A percentile compares a stretch with the other conserved stretches of the same genome.
Evolutionary conservation across 2,329 filamentous ascomycete genomes (phyloP).

Genomic region (Clonostachys byssicola): DNA sequence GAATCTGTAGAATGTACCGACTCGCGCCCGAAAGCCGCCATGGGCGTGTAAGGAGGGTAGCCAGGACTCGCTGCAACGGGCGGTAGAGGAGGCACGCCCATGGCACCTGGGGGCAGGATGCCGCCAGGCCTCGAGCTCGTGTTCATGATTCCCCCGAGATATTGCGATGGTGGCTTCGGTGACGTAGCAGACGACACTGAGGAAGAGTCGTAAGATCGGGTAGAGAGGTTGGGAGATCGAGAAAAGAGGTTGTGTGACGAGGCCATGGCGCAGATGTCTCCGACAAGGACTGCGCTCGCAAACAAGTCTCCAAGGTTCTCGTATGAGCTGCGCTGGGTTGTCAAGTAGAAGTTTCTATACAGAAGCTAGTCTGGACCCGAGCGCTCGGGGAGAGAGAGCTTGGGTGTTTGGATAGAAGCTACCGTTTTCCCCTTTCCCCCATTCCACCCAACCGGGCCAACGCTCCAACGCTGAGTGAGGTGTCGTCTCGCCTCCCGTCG

Average conservation of each 20-base stretch:
- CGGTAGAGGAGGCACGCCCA: constrained; percentile 47
- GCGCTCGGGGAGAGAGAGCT: not conserved
- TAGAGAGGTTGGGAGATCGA: constrained; percentile 58
- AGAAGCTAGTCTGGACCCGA: too few species aligned
- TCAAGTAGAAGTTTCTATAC: too few species aligned
- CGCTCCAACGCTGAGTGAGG: not conserved
- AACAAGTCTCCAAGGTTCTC: too few species aligned
- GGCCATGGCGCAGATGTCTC: constrained; percentile 33
- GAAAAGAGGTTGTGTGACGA: constrained; percentile 50
- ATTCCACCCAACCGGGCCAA: too few species aligned
- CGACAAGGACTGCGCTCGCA: not conserved
- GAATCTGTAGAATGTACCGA: constrained; percentile 58
- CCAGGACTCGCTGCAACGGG: constrained; percentile 38
- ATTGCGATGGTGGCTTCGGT: constrained; percentile 48
- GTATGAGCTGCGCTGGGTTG: too few species aligned
- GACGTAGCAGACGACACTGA: constrained; percentile 60
- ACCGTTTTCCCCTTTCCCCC: too few species aligned
- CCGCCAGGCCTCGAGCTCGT: constrained; percentile 44
- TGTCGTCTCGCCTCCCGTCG: not conserved
- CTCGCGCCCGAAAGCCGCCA: constrained; percentile 51
- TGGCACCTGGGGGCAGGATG: constrained; percentile 44
- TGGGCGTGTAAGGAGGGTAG: constrained; percentile 50
- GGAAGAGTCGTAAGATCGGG: constrained; percentile 60
- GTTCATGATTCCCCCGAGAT: constrained; percentile 47
- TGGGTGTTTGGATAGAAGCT: not conserved